Evolutionary conservation across 139 green algal species (phyloP).

Genomic region (Coccomyxa sp.): DNA sequence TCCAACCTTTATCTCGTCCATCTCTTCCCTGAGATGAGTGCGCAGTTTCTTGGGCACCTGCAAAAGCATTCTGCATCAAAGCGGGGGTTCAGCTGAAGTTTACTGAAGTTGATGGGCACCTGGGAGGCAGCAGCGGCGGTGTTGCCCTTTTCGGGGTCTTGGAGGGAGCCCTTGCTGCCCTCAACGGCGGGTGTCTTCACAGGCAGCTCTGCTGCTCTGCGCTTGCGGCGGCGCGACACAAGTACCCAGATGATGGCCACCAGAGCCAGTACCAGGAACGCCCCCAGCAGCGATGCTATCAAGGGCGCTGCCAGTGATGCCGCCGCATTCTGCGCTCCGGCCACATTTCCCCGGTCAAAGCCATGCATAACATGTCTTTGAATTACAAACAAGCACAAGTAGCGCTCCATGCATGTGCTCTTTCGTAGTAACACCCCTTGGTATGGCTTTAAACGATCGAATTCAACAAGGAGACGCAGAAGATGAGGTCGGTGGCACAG

Average conservation of each 20-base stretch:
- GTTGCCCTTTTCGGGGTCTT: not conserved
- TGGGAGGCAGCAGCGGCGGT: not conserved
- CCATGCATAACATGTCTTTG: no score
- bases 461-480: not conserved
- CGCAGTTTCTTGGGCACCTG: no score
- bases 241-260: not conserved
- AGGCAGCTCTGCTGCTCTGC: not conserved
- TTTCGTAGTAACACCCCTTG: not conserved
- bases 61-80: not conserved
- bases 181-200: not conserved
- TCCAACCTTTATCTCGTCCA: no score
- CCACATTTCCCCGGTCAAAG: no score
- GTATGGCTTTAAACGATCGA: not conserved
- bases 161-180: not conserved
- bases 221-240: no score
- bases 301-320: slow-evolving; percentile 1
- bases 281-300: not conserved
- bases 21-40: no score
- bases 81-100: not conserved
- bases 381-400: no score
- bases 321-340: not conserved
- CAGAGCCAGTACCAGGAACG: not conserved
- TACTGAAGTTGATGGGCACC: not conserved
- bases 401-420: not conserved
- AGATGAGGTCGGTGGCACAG: not conserved